Base-by-base conservation (phyloP, 345 rosid species). In the Anastatica hierochuntica region DNA sequence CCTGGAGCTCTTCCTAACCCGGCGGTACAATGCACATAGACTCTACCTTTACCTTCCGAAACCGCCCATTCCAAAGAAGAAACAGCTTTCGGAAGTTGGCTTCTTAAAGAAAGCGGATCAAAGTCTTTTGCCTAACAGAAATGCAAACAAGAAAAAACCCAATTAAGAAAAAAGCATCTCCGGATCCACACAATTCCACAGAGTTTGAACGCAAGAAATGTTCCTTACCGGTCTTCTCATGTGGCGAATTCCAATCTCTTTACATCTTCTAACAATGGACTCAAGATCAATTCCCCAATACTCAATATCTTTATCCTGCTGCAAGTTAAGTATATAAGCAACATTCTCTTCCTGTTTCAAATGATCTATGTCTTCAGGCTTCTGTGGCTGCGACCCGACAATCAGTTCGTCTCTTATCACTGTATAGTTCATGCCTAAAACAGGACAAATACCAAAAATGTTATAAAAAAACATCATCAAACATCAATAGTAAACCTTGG, bases 1-100 rank as follows among this genome's bases (percentile, higher is more conserved):
- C 94, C 95, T 8, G 97, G 97, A 31, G 97, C 97, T 61, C 97
- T 84, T 60, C 97, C 97, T 6, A 90, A 73, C 39, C 97, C 96
- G 12, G 97, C 97, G 10, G 94, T 80, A 68, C 97, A 90, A 44
- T 90, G 97, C 27, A 90, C 85, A 16, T 90, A 90, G 4, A 69
- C 86, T 58, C 78, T 59, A 17, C 96, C 95, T 63, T 84, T 90
- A 46, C 94, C 97, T 48, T 84, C 73, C 0, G 87, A 79, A 56
- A 80, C 76, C 37, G 90, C 90, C 90, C 88, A 80, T 71, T 90
- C 97, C 62, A 86, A 43, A 5, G 79, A 80, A 10, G 97, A 86
- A 67, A 86, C 94, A 16, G 94, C 89, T 62, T 72, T 75, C 1
- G 94, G 94, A 49, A 90, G 79, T 42, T 72, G 78, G 58, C 61